Base-by-base conservation (phyloP, 768 basidiomycete genomes). In the Trametes villosa region DNA sequence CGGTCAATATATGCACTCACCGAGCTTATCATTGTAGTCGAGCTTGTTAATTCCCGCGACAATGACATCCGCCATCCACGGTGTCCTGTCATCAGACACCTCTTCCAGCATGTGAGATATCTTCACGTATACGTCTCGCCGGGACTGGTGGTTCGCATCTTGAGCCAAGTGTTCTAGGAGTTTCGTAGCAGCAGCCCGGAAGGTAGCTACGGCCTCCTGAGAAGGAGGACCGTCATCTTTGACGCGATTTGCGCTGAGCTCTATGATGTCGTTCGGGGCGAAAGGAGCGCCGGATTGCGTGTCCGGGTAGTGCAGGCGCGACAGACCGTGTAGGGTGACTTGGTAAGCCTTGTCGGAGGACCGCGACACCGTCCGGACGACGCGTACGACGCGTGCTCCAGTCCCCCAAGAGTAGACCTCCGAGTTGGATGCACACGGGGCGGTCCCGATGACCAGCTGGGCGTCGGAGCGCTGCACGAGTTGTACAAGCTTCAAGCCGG, bases 41-140 rank as follows among this genome's bases (percentile, higher is more conserved):
- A 80, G 82, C 48, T 63, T 63, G 52, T 84, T 83, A 20, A 88
- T 74, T n/a, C 74, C 71, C 11, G 87, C 81, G 17, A 92, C 80
- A 33, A 93, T 79, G 13, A 91, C 84, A 67, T 93, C 91, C 0
- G 89, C 89, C 81, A 92, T 86, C 84, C 87, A 89, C 4, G 85
- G 81, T 0, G 86, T 83, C 29, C 85, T 77, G 9, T 82, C 79
- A 64, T 83, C 81, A 0, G 86, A 81, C 17, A 87, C 80, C 36
- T 93, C 89, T 60, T 92, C 89, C 11, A 92, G 77, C 83, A 92
- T 88, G 31, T 75, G 76, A 3, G 87, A 79, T 53, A 91, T 84
- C 73, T 87, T 89, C 67, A 79, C 72, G 74, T 87, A 92, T 8
- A 83, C 84, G 33, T 92, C 91, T 59, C 83, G 83, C 59, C 84